These are phyloP conservation scores for Ustilago hordei DNA, from an alignment of 1,284 basidiomycete genomes.

Conservation along the genomic window DNA sequence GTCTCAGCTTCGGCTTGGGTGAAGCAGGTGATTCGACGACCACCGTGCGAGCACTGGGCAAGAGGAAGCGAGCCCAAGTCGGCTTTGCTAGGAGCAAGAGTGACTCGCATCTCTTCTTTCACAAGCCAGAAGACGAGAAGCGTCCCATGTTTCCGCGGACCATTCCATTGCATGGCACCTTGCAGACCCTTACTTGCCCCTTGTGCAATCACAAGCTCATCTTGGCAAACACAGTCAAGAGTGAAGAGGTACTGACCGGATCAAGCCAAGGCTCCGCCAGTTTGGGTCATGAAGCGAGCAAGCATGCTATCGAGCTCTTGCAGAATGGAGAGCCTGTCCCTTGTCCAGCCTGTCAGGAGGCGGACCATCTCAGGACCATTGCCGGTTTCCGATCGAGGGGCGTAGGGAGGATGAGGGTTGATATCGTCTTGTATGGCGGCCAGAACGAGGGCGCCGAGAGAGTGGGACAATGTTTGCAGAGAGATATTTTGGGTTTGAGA, in stretches of 20 bases:
- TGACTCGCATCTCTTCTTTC: conserved; percentile 59
- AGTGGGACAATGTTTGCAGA: conserved; percentile 72
- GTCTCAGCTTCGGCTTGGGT: conserved; percentile 73
- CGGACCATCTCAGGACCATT: conserved; percentile 78
- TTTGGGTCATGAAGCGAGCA: conserved; percentile 42
- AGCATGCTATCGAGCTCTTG: conserved; percentile 55
- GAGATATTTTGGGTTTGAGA: conserved; percentile 65
- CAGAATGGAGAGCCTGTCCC: conserved; percentile 76
- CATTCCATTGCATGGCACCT: conserved; percentile 89
- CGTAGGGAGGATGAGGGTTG: conserved; percentile 83
- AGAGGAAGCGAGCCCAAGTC: conserved; percentile 47
- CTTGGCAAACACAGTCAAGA: conserved; percentile 44
- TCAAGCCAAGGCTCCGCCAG: conserved; percentile 41
- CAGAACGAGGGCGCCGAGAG: conserved; percentile 85
- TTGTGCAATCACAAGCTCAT: conserved; percentile 77
- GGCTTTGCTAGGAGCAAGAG: conserved; percentile 51
- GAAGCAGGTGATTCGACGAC: conserved; percentile 48
- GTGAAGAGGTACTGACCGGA: conserved; percentile 19
- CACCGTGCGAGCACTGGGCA: conserved; percentile 53
- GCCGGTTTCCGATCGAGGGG: conserved; percentile 84
- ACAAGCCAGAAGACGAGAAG: conserved; percentile 15
- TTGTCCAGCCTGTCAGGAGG: conserved; percentile 82
- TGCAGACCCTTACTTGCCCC: conserved; percentile 83
- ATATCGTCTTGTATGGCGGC: conserved; percentile 92
- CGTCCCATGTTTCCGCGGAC: conserved; percentile 75